Evolutionary conservation across 306 rosid species (phyloP), one percentile per base, ranked within the genome.

Genomic region (Corylus avellana): DNA sequence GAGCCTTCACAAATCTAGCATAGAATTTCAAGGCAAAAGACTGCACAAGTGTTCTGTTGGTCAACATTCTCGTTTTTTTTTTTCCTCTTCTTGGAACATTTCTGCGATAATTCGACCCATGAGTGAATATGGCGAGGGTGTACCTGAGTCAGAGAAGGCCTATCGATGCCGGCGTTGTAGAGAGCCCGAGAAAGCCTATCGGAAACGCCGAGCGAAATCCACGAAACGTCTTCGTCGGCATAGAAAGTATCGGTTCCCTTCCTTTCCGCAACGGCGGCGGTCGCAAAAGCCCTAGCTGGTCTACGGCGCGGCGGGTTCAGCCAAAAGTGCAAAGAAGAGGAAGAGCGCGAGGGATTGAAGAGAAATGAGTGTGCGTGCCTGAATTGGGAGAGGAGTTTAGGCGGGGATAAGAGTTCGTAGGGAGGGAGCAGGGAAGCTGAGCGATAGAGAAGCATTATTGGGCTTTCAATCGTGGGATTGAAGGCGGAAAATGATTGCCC

Each of bases 141-240:
- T 50, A 94, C 98, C 96, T 90, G 98, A 79, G 90, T 91, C 37
- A 87, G 87, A 77, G 98, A 95, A 1, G 98, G 98, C 75, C 87
- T 89, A 13, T 83, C 88, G 51, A 95, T 84, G 44, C 97, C 98
- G 64, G 92, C 89, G 74, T 75, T 80, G 63, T 80, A 79, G 54
- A 95, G 94, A 44, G 97, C 92, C 56, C 72, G 85, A 80, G 97
- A 95, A 78, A 95, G 69, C 77, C 88, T 79, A 71, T 93, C 92
- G 61, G 98, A 95, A 12, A 92, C 80, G 59, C 96, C 97, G 1
- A 95, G 90, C 35, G 97, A 89, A 11, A 82, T 75, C 98, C 98
- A 92, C 12, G 87, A 85, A 89, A 95, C 93, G 78, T 80, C 80
- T 35, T 92, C 98, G 29, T 88, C 92, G 9, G 96, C 87, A 66